phyloP scores from a whole-genome alignment of 805 yeast genomes.

The Schizosaccharomyces octosporus region DNA sequence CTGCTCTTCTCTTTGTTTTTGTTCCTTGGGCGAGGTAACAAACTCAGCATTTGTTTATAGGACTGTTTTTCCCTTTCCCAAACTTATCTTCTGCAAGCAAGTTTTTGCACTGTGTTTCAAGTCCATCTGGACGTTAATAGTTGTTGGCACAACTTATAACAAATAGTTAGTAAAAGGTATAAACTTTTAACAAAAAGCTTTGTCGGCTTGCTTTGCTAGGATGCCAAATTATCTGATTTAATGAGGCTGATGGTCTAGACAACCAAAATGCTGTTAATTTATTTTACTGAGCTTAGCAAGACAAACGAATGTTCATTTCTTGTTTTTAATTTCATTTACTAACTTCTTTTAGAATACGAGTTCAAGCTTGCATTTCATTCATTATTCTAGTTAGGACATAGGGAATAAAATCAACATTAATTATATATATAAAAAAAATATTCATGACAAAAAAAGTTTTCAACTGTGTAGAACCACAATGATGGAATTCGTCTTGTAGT shows the following conservation, averaged over 20 bases:
- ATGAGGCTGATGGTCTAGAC: conserved; percentile 1
- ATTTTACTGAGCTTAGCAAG: background rate
- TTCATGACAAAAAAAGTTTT: no score
- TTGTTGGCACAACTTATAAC: no score
- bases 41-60: no score
- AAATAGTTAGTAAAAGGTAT: no score
- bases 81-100: no score
- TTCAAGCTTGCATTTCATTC: background rate
- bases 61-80: no score
- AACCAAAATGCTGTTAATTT: background rate
- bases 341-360: background rate
- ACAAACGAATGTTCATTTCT: background rate
- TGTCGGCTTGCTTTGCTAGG: background rate
- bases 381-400: background rate
- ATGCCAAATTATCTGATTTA: background rate
- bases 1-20: no score
- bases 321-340: background rate
- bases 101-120: no score
- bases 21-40: no score
- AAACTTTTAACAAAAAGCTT: no score
- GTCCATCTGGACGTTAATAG: no score
- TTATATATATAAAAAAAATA: background rate
- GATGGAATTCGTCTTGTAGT: background rate
- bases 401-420: no score
- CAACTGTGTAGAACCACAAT: background rate